Evolutionary conservation across 177 flowering plant species (phyloP).

Genomic region (Telopea speciosissima): DNA sequence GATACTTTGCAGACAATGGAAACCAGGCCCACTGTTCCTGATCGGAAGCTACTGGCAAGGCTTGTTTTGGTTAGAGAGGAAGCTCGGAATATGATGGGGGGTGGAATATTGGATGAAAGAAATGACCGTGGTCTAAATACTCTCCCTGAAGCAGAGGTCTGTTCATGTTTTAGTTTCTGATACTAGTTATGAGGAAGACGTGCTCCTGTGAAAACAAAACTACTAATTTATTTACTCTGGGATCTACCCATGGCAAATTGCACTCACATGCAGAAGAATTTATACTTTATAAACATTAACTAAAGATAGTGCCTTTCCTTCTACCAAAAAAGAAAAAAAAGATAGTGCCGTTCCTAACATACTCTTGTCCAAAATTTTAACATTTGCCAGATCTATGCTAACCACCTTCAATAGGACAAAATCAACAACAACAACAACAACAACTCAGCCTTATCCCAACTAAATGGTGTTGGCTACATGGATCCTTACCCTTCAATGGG

Average conservation of each 20-base stretch:
- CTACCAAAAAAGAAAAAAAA: too few relatives aligned
- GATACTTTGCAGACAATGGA: slow-evolving; percentile 70
- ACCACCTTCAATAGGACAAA: too few relatives aligned
- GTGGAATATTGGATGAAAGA: slow-evolving; percentile 94
- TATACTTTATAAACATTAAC: too few relatives aligned
- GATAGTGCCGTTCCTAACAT: background rate
- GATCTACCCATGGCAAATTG: background rate
- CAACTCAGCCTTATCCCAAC: too few relatives aligned
- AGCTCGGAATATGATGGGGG: slow-evolving; percentile 98
- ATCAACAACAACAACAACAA: too few relatives aligned
- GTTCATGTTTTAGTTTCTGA: background rate
- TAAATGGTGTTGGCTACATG: too few relatives aligned
- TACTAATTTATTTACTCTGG: background rate
- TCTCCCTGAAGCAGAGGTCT: slow-evolving; percentile 93
- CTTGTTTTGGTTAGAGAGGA: slow-evolving; percentile 95
- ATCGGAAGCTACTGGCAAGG: slow-evolving; percentile 86
- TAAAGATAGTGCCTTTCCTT: background rate
- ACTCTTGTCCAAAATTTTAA: too few relatives aligned
- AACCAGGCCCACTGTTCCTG: slow-evolving; percentile 70
- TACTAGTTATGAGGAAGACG: background rate
- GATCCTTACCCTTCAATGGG: too few relatives aligned
- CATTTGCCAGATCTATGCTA: too few relatives aligned
- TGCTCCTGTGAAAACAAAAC: background rate
- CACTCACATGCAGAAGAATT: background rate
- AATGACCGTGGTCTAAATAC: slow-evolving; percentile 83